These are phyloP conservation scores for Pestalotiopsis sp. DNA, from an alignment of 2,329 filamentous ascomycete species.

Conservation along the genomic window DNA sequence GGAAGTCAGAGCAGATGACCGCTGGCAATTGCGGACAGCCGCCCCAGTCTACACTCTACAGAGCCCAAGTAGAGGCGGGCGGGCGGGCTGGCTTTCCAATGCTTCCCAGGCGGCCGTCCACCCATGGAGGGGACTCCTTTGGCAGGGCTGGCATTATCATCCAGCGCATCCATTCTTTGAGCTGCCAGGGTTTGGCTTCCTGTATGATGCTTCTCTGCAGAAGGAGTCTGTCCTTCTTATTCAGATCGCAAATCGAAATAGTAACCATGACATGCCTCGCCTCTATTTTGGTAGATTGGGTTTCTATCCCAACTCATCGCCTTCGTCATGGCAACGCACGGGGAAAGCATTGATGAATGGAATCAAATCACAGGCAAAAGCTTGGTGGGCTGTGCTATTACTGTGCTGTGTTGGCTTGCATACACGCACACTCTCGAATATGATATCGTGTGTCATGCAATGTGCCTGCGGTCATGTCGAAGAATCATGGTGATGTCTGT, in stretches of 20 bases:
- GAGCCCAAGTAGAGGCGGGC: neutral
- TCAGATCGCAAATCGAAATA: neutral
- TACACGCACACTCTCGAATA: neutral
- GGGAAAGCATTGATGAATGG: neutral
- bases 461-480: neutral
- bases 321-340: neutral
- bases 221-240: neutral
- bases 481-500: neutral
- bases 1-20: neutral
- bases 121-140: neutral
- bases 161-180: neutral
- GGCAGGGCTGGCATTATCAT: neutral
- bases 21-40: slow-evolving; percentile 2
- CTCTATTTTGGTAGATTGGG: neutral
- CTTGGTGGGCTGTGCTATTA: neutral
- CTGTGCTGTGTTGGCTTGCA: neutral
- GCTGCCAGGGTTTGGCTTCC: slow-evolving; percentile 3
- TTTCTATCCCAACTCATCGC: neutral
- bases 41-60: neutral
- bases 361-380: neutral
- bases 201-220: slow-evolving; percentile 3
- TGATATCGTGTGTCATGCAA: neutral
- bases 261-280: neutral
- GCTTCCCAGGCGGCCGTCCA: neutral
- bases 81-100: neutral